These are phyloP conservation scores for Amphirosellinia nigrospora DNA, from an alignment of 495 filamentous ascomycete species.

Conservation along the genomic window DNA sequence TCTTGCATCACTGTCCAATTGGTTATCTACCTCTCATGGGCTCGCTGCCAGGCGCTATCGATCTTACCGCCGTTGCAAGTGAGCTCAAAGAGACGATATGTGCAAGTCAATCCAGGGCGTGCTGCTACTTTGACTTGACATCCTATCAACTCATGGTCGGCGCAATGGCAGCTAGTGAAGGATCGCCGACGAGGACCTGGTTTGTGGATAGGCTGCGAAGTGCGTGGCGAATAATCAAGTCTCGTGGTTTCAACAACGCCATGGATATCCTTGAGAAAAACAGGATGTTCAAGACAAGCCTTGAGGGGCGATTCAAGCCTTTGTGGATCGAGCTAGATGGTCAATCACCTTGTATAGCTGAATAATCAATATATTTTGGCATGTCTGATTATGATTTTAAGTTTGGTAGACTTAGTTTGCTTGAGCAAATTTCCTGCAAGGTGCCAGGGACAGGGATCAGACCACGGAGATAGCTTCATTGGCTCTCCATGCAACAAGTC, in stretches of 20 bases:
- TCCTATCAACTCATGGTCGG: conserved; percentile 36
- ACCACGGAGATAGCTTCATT: too few relatives aligned
- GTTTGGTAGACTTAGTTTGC: too few relatives aligned
- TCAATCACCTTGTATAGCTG: too few relatives aligned
- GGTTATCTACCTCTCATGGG: conserved; percentile 8
- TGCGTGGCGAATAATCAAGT: conserved; percentile 15
- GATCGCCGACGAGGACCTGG: conserved; percentile 32
- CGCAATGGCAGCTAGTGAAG: conserved; percentile 32
- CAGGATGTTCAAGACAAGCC: background rate
- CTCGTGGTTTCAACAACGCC: background rate
- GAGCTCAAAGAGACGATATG: conserved; percentile 31
- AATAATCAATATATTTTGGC: too few relatives aligned
- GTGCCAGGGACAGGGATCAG: too few relatives aligned
- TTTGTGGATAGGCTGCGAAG: conserved; percentile 32
- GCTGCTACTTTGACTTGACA: conserved; percentile 35
- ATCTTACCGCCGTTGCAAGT: conserved; percentile 29
- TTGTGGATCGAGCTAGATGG: conserved; percentile 4
- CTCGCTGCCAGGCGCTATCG: conserved; percentile 5
- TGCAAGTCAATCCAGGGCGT: conserved; percentile 29
- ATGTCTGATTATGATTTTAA: too few relatives aligned
- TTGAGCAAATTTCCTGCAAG: too few relatives aligned
- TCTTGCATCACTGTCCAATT: conserved; percentile 6
- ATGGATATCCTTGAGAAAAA: background rate
- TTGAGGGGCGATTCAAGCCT: background rate
- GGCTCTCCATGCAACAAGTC: too few relatives aligned